Conservation (phyloP, 805 yeast genomes). For the Priceomyces melissophilus region DNA sequence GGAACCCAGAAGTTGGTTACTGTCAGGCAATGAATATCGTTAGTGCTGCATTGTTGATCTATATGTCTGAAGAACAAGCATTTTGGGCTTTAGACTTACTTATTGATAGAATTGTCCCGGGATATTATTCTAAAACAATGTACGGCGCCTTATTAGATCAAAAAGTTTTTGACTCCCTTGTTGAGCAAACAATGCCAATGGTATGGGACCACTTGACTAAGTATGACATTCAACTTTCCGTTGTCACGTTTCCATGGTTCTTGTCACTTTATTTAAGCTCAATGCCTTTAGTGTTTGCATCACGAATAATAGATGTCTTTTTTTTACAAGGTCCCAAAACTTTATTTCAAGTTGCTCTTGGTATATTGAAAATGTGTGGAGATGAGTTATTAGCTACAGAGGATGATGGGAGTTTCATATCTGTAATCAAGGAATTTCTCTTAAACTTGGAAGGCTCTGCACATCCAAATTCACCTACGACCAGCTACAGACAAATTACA, state of each 20-base stretch:
- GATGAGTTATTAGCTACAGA: constrained; percentile 73
- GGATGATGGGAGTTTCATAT: constrained; percentile 91
- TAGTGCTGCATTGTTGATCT: constrained; percentile 71
- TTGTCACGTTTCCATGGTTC: constrained; percentile 96
- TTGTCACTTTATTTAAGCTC: constrained; percentile 83
- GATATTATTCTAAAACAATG: constrained; percentile 96
- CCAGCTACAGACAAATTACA: constrained; percentile 63
- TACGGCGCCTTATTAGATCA: constrained; percentile 95
- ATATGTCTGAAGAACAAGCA: constrained; percentile 95
- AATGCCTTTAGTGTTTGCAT: constrained; percentile 93
- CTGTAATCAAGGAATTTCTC: constrained; percentile 80
- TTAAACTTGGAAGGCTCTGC: constrained; percentile 73
- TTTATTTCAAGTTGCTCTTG: constrained; percentile 88
- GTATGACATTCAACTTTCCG: constrained; percentile 86
- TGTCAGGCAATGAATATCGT: constrained; percentile 99
- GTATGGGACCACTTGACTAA: constrained; percentile 77
- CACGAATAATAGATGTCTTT: constrained; percentile 85
- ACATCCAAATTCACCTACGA: constrained; percentile 65
- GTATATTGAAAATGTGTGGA: constrained; percentile 84
- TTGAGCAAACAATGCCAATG: constrained; percentile 84
- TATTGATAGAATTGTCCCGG: constrained; percentile 86
- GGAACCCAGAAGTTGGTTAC: constrained; percentile 93
- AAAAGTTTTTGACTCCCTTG: constrained; percentile 85
- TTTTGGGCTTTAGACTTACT: constrained; percentile 84
- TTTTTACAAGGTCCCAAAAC: constrained; percentile 87